These are phyloP conservation scores for Onygenales sp. DNA, from an alignment of 2,329 filamentous ascomycete genomes.

Conservation along the genomic window DNA sequence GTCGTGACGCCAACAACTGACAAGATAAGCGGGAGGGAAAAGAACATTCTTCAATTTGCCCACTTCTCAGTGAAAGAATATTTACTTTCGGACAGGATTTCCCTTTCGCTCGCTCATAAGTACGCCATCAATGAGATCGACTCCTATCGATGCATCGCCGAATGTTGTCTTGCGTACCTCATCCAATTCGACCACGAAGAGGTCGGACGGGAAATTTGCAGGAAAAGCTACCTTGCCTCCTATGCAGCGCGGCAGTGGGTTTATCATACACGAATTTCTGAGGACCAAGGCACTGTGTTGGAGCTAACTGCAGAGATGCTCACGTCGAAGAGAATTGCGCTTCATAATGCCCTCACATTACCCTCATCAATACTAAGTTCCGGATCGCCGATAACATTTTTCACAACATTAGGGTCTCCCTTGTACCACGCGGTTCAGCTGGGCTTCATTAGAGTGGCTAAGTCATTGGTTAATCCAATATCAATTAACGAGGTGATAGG, in stretches of 20 bases:
- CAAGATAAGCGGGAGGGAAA: too few relatives aligned
- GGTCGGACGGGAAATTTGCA: neutral
- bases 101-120: slow-evolving; percentile 10
- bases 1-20: too few relatives aligned
- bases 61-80: slow-evolving; percentile 17
- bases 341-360: too few relatives aligned
- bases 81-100: slow-evolving; percentile 7
- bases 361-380: too few relatives aligned
- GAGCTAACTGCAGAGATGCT: neutral
- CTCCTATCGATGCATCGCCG: slow-evolving; percentile 12
- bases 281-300: neutral
- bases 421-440: neutral
- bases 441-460: neutral
- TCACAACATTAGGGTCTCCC: too few relatives aligned
- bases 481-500: neutral
- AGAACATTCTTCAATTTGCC: slow-evolving; percentile 8
- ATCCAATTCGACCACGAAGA: slow-evolving; percentile 8
- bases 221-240: neutral
- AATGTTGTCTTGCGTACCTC: slow-evolving; percentile 17
- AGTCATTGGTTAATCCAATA: neutral
- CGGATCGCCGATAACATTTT: too few relatives aligned
- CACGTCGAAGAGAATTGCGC: too few relatives aligned
- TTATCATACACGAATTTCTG: too few relatives aligned
- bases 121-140: slow-evolving; percentile 7
- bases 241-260: too few relatives aligned